These are phyloP conservation scores for Quercus dentata DNA, from an alignment of 306 rosid genomes.

Conservation along the genomic window DNA sequence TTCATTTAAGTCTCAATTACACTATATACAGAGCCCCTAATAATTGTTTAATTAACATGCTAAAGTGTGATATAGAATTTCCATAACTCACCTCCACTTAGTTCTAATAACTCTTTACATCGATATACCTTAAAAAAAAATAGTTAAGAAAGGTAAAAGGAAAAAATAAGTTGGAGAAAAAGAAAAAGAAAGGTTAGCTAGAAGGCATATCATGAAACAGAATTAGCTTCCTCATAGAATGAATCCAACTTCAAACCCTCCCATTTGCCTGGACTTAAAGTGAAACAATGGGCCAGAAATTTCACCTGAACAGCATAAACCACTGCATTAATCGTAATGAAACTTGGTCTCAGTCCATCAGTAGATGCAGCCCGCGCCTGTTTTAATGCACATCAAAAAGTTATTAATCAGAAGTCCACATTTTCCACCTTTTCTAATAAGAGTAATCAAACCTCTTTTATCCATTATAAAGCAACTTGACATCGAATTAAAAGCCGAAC, in stretches of 20 bases:
- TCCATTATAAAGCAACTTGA: neutral
- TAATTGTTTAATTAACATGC: neutral
- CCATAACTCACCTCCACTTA: neutral
- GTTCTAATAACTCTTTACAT: neutral
- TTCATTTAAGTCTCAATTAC: neutral
- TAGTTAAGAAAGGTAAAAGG: neutral
- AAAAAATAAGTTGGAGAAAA: neutral
- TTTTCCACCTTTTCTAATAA: neutral
- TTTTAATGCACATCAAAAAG: slow-evolving; percentile 15
- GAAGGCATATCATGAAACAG: slow-evolving; percentile 4
- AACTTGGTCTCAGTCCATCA: slow-evolving; percentile 91
- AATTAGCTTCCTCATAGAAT: slow-evolving; percentile 19
- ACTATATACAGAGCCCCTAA: neutral
- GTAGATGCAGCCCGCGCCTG: slow-evolving; percentile 98
- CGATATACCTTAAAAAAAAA: neutral
- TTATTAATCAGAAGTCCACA: slow-evolving; percentile 1
- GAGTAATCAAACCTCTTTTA: neutral
- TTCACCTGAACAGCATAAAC: slow-evolving; percentile 95
- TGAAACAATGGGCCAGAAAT: slow-evolving; percentile 18
- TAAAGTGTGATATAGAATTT: neutral
- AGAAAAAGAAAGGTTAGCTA: neutral
- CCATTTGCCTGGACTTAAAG: slow-evolving; percentile 6
- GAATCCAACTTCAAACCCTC: slow-evolving; percentile 16
- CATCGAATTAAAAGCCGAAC: slow-evolving; percentile 29
- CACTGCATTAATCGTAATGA: slow-evolving; percentile 70